Evolutionary conservation across 129 eudicot genomes (phyloP).

Genomic region (Pulicaria dysenterica): DNA sequence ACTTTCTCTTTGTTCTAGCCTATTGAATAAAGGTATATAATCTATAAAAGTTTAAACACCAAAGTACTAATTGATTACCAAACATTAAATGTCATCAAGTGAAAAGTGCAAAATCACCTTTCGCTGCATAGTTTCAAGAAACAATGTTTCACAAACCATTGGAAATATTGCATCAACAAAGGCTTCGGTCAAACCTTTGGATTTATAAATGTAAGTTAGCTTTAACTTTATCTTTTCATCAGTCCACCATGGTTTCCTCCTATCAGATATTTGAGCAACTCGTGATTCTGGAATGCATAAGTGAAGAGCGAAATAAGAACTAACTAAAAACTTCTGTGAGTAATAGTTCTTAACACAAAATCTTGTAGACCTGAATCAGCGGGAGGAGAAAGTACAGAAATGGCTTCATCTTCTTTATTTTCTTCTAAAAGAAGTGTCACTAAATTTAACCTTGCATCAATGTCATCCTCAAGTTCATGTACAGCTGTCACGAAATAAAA

Average conservation of each 20-base stretch:
- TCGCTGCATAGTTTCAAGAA: conserved; percentile 62
- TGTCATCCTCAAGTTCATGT: conserved; percentile 48
- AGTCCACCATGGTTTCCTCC: conserved; percentile 66
- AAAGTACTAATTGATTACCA: background rate
- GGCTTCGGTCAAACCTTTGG: conserved; percentile 62
- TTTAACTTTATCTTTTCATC: conserved; percentile 68
- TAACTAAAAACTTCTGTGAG: background rate
- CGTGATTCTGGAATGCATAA: conserved; percentile 41
- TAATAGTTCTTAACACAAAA: conserved; percentile 2
- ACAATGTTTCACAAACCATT: conserved; percentile 70
- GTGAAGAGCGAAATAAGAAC: conserved; percentile 17
- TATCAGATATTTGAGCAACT: conserved; percentile 35
- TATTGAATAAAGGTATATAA: conserved; percentile 6
- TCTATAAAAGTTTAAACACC: background rate
- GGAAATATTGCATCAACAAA: conserved; percentile 80
- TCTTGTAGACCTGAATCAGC: conserved; percentile 50
- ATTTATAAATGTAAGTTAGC: conserved; percentile 60
- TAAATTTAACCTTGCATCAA: conserved; percentile 73
- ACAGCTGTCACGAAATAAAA: conserved; percentile 52
- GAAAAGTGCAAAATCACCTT: conserved; percentile 50
- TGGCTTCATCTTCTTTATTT: conserved; percentile 69
- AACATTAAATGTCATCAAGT: background rate
- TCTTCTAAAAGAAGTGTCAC: conserved; percentile 78
- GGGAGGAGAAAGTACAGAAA: conserved; percentile 79
- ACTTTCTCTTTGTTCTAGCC: conserved; percentile 56